Base-by-base conservation (phyloP, 2,329 filamentous ascomycete species). In the Aspergillus udagawae region DNA sequence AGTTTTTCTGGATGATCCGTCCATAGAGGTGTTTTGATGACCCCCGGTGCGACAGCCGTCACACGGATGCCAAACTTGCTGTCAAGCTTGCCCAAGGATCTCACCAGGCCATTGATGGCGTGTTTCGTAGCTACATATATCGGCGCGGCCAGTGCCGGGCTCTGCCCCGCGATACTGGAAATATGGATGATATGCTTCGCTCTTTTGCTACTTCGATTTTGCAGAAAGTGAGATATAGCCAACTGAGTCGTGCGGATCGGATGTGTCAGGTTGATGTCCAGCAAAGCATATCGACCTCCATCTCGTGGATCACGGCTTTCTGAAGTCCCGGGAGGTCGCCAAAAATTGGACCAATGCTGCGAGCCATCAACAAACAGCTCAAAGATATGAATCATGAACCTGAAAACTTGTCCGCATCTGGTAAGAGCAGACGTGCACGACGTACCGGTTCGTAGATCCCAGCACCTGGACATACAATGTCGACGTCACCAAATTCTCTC, bases 21-120 rank as follows among this genome's bases (percentile, higher is more conserved):
- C 83, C 83, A 87, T 4, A 86, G 70, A 6, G 84, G 84, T 12
- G 84, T 86, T 60, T 80, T 84, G 63, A 86, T 83, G 1, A 86
- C 70, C 0, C 84, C 84, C 0, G 84, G 84, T 17, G 83, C 83
- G 2, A 86, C 83, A 5, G 79, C 83, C 21, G 83, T 85, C 17
- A 86, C 82, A 0, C 83, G 72, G 52, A 87, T 83, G 0, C 81
- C 81, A 25, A 81, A 63, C 1, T 64, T 65, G 1, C 70, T 54
- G 23, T 85, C 83, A 5, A 86, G 75, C 1, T 73, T 68, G 0
- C 72, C 79, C 14, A 86, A 65, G 3, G 75, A 77, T 54, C 83
- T 78, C 4, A 85, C 61, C 44, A 83, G 71, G 7, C 79, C 79
- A 50, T 67, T 77, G 53, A 82, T 74, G 7, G 71, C 80, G 58